phyloP scores from a whole-genome alignment of 352 stramenopile genomes.

The Pythium biforme region DNA sequence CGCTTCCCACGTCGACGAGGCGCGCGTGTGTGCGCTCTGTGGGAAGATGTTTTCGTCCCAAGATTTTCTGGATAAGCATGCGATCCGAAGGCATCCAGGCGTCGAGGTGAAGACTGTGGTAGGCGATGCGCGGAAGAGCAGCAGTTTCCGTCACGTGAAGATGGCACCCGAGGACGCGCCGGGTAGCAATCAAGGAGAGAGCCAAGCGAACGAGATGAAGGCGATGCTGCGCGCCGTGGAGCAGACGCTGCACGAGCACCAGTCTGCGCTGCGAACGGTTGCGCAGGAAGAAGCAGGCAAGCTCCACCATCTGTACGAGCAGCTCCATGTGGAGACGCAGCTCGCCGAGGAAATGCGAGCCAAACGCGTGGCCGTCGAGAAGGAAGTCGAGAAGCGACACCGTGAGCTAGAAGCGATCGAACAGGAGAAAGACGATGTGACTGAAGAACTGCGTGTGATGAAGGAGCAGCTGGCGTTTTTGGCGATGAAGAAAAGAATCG shows the following conservation, averaged over 20 bases:
- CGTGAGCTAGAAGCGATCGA: constrained; percentile 37
- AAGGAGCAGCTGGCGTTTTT: constrained; percentile 63
- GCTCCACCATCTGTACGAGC: constrained; percentile 53
- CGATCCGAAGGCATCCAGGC: constrained; percentile 44
- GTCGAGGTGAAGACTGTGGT: constrained; percentile 16
- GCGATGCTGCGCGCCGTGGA: constrained; percentile 56
- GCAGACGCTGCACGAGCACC: constrained; percentile 42
- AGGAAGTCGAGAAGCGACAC: constrained; percentile 31
- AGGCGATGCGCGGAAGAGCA: neutral
- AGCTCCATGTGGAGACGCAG: constrained; percentile 47
- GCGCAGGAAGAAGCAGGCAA: constrained; percentile 44
- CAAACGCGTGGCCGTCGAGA: constrained; percentile 28
- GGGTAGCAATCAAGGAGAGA: constrained; percentile 10
- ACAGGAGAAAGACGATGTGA: constrained; percentile 35
- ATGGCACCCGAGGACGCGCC: constrained; percentile 8
- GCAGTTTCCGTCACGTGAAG: neutral
- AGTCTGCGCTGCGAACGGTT: constrained; percentile 46
- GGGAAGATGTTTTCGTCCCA: constrained; percentile 69
- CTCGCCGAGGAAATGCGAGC: constrained; percentile 46
- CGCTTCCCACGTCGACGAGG: constrained; percentile 34
- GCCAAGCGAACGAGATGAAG: constrained; percentile 23
- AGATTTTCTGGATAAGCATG: constrained; percentile 63
- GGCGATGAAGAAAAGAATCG: constrained; percentile 44
- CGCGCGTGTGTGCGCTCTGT: constrained; percentile 53
- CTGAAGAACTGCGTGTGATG: constrained; percentile 37